These are phyloP conservation scores for Aegilops umbellulata DNA, from an alignment of 176 grass and related monocot species.

Conservation along the genomic window DNA sequence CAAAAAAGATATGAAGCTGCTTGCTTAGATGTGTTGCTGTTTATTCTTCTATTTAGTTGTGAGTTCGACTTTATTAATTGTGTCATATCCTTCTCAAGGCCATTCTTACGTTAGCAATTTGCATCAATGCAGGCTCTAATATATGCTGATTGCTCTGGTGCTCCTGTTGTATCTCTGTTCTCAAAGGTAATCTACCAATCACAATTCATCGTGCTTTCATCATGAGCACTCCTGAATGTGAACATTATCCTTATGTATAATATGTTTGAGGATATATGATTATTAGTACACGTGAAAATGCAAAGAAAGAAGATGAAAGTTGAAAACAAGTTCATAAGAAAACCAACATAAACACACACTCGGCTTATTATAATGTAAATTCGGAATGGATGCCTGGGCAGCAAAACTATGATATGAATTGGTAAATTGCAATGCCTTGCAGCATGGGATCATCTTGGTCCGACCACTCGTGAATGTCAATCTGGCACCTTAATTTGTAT, in stretches of 20 bases:
- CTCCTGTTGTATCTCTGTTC: constrained; percentile 54
- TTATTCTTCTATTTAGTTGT: neutral
- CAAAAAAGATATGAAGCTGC: neutral
- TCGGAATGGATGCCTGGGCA: neutral
- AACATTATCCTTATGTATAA: neutral
- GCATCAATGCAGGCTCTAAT: constrained; percentile 65
- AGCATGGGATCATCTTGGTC: too few relatives aligned
- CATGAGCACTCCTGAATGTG: neutral
- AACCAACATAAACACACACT: neutral
- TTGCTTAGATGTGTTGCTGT: neutral
- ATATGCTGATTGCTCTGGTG: constrained; percentile 60
- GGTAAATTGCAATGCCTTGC: neutral
- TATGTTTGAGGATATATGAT: neutral
- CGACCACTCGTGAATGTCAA: too few relatives aligned
- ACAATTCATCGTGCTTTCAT: neutral
- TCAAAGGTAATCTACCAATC: constrained; percentile 53
- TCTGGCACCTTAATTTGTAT: too few relatives aligned
- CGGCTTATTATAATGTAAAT: neutral
- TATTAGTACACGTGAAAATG: neutral
- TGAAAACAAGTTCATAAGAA: constrained; percentile 4
- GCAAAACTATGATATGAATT: neutral
- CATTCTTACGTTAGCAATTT: constrained; percentile 27
- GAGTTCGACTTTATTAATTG: neutral
- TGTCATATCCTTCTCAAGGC: constrained; percentile 1
- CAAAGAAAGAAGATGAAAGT: neutral